A percentile compares a stretch with the other conserved stretches of the same genome.
Evolutionary conservation across 805 yeast genomes (phyloP).

Genomic region (Wickerhamiella kazuoi): DNA sequence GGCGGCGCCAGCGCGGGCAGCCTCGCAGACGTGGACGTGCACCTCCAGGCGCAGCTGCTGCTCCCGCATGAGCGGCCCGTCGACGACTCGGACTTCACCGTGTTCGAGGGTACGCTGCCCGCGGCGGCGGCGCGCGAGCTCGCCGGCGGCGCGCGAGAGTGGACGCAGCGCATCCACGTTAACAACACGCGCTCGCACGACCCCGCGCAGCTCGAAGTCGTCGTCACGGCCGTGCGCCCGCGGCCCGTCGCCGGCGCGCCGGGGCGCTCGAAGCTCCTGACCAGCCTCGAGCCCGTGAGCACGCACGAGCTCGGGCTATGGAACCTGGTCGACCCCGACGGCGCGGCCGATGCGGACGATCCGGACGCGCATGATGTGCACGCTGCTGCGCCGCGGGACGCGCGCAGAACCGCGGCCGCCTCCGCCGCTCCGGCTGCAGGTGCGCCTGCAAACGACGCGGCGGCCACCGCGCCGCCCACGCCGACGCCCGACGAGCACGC

Average conservation of each 20-base stretch:
- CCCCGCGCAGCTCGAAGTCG: background rate
- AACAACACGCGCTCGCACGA: background rate
- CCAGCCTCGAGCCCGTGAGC: background rate
- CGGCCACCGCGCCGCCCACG: background rate
- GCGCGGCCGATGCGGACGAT: background rate
- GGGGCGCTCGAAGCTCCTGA: background rate
- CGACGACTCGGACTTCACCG: background rate
- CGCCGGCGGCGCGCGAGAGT: background rate
- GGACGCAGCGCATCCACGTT: background rate
- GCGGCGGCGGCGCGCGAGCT: background rate
- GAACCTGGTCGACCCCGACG: background rate
- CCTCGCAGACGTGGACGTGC: background rate
- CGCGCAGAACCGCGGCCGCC: too few relatives aligned
- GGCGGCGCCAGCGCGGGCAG: background rate
- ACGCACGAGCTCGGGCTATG: too few relatives aligned
- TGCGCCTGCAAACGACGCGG: background rate
- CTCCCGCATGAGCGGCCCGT: background rate
- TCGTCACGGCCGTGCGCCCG: background rate
- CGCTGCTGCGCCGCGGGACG: too few relatives aligned
- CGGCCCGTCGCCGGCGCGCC: background rate
- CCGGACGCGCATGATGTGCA: too few relatives aligned
- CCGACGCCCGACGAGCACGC: background rate
- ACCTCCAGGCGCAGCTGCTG: background rate
- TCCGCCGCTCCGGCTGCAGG: too few relatives aligned
- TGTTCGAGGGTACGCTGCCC: background rate